Conservation (phyloP, 164 flowering plant genomes). For the Stephania cephalantha region DNA sequence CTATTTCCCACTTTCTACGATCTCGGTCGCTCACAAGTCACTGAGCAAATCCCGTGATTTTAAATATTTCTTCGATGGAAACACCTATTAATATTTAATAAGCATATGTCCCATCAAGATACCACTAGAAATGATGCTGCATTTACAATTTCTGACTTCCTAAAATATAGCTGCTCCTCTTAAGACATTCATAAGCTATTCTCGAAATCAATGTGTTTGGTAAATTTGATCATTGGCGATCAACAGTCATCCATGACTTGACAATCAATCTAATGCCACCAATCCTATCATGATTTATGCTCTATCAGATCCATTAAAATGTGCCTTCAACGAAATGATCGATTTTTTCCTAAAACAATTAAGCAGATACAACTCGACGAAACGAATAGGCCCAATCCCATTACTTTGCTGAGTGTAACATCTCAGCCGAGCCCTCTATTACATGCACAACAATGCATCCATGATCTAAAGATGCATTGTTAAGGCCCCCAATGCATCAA, state of each 20-base stretch:
- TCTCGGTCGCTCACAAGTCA: no score
- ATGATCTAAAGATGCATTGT: background rate
- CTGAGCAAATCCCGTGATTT: background rate
- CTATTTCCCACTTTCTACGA: no score
- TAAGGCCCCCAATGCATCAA: background rate
- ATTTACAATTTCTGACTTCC: background rate
- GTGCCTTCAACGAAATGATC: background rate
- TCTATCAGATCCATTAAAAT: background rate
- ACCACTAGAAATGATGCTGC: background rate
- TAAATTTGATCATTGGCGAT: no score
- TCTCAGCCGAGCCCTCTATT: background rate
- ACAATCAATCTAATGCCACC: no score
- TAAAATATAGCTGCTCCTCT: background rate
- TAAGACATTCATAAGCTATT: background rate
- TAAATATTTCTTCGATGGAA: background rate
- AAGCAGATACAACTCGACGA: background rate
- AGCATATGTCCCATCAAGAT: background rate
- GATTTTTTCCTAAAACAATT: background rate
- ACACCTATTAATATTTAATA: background rate
- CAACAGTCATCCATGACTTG: no score
- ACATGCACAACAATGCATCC: background rate
- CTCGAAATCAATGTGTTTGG: background rate
- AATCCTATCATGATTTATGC: background rate
- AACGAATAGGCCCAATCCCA: background rate
- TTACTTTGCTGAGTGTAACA: background rate